Evolutionary conservation across 371 early-diverging fungal species (phyloP).

Genomic region (Zancudomyces culisetae): DNA sequence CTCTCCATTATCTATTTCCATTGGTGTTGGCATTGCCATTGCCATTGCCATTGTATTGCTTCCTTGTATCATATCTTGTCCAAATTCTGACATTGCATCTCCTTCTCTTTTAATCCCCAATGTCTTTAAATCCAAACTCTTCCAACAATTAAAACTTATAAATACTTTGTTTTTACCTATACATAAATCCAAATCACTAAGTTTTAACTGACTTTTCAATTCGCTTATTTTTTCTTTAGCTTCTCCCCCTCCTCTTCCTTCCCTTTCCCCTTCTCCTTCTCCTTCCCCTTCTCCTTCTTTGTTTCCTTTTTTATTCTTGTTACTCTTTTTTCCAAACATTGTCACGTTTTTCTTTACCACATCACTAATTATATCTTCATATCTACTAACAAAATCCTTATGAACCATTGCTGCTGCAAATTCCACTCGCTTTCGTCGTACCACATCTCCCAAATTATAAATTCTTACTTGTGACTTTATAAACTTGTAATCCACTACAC

Average conservation of each 20-base stretch:
- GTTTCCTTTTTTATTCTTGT: conserved; percentile 6
- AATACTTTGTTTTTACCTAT: not conserved
- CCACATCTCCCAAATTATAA: conserved; percentile 32
- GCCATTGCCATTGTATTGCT: not conserved
- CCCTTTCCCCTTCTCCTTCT: not conserved
- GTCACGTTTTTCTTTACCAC: no score
- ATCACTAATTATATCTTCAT: conserved; percentile 16
- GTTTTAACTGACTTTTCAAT: not conserved
- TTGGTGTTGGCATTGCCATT: not conserved
- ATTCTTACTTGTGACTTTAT: conserved; percentile 36
- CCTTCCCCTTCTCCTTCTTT: not conserved
- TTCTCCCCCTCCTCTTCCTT: not conserved
- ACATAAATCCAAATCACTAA: not conserved
- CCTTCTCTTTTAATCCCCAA: not conserved
- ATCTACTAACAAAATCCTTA: conserved; percentile 49
- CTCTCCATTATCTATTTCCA: not conserved
- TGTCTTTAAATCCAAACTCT: not conserved
- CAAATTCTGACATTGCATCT: not conserved
- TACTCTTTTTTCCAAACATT: not conserved
- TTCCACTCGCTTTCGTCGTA: conserved; percentile 25
- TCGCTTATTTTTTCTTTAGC: not conserved
- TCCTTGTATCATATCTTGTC: not conserved
- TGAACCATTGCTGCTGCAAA: conserved; percentile 40
- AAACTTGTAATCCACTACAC: conserved; percentile 28
- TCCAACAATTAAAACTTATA: not conserved